Evolutionary conservation across 345 rosid species (phyloP), one percentile per base, ranked within the genome.

Genomic region (Gossypium mustelinum): DNA sequence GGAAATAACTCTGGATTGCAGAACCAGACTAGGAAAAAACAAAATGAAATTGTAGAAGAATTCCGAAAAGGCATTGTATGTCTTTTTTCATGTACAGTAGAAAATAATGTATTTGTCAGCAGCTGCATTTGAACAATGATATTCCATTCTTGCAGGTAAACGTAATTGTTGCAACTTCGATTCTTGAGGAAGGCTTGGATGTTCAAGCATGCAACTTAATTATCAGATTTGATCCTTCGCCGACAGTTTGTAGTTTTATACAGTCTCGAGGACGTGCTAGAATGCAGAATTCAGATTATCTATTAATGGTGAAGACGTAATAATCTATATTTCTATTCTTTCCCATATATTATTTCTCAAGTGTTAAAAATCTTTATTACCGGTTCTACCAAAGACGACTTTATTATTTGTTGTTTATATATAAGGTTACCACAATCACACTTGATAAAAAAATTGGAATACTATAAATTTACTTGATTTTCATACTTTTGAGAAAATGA

Each of bases 221-320:
- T 63, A 77, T 95, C 54, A 87, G 90, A 84, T 95, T 95, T 72
- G 99, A 95, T 73, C 99, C 98, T 18, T 78, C 91, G 9, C 51
- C 85, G 73, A 93, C 91, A 11, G 86, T 91, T 73, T 86, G 93
- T 81, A 95, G 99, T 82, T 95, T 90, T 79, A 95, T 95, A 73
- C 99, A 95, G 84, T 93, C 99, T n/a, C 87, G 95, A 27, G 99
- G 99, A 71, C 97, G 98, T 77, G 99, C 99, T 29, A 85, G 99
- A 84, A 90, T 86, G 96, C 84, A 76, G 70, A 83, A 90, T 79
- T 93, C 98, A 2, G 96, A 93, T 29, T 95, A 87, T 75, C 24
- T 95, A 74, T 82, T 95, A 83, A 87, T 95, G 91, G 85, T 95
- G 78, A 62, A 85, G 64, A 87, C 84, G 98, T 93, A 78, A 74